phyloP scores from a whole-genome alignment of 306 rosid genomes.

The Castanospermum australe region DNA sequence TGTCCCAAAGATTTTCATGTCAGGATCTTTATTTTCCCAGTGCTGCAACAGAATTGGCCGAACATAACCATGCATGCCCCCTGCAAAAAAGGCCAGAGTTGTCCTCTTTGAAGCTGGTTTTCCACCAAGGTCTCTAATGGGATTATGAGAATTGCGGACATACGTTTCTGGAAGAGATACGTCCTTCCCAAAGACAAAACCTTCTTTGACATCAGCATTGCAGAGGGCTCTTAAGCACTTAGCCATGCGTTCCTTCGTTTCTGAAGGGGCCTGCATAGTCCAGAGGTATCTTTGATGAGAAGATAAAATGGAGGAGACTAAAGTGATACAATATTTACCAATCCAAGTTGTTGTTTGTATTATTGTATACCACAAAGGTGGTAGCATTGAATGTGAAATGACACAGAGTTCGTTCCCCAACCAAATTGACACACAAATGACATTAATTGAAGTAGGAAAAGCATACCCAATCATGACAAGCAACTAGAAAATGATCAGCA shows the following conservation, averaged over 20 bases:
- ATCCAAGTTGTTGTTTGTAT: not conserved
- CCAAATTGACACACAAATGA: not conserved
- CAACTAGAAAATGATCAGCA: constrained; percentile 94
- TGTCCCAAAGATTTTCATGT: constrained; percentile 73
- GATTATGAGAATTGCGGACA: constrained; percentile 41
- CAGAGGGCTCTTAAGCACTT: constrained; percentile 79
- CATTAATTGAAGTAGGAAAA: constrained; percentile 23
- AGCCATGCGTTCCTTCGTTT: constrained; percentile 61
- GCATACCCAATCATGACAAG: constrained; percentile 97
- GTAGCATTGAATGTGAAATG: not conserved
- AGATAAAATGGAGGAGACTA: not conserved
- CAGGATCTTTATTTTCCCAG: constrained; percentile 92
- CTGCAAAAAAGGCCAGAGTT: constrained; percentile 81
- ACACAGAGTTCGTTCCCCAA: not conserved
- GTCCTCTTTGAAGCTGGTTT: constrained; percentile 51
- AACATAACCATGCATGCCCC: constrained; percentile 79
- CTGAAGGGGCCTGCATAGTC: constrained; percentile 74
- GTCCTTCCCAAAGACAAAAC: constrained; percentile 83
- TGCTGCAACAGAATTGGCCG: constrained; percentile 73
- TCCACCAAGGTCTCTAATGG: constrained; percentile 67
- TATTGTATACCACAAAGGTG: not conserved
- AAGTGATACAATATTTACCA: not conserved
- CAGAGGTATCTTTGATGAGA: constrained; percentile 13
- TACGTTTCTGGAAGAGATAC: constrained; percentile 86
- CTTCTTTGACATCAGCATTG: constrained; percentile 81